Evolutionary conservation across 108 stramenopile genomes (phyloP), one percentile per base, ranked within the genome.

Genomic region (Fragilaria radians): DNA sequence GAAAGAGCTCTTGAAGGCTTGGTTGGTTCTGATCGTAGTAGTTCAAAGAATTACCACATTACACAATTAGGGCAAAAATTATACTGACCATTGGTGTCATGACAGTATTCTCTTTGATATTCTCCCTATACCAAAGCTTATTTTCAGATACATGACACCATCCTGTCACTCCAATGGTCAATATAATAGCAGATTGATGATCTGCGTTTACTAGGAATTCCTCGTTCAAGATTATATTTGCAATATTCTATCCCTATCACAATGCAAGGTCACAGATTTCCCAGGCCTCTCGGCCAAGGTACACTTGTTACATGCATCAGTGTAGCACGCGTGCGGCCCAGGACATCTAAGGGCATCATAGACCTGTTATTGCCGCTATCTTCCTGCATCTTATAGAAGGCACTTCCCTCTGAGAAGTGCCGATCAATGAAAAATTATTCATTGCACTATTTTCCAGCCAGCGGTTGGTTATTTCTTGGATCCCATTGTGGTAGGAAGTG

Each of bases 161-260:
- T n/a, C n/a, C n/a, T n/a, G n/a, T n/a, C n/a, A n/a, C n/a, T n/a
- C n/a, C n/a, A n/a, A 72, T 48, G 70, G 64, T 66, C 65, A 58
- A 66, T 66, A 72, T 70, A 62, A 70, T 64, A 64, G 59, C 79
- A 74, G 78, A 79, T 86, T 95, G 94, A 97, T 97, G 96, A 95
- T 83, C 88, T 86, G 92, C 96, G 90, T 90, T 94, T 97, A 95
- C 94, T 95, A 95, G 95, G 95, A 94, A 96, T 96, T 98, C 93
- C 95, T 96, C 93, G 97, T 96, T 98, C 91, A 94, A 94, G 96
- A 96, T 94, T 94, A 96, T 88, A 96, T 94, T 97, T 97, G 94
- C 96, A 97, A 97, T 86, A 93, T 94, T 95, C 93, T 90, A 93
- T 95, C 96, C 94, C 96, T 88, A 94, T 89, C 93, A 97, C 94